A percentile compares a stretch with the other conserved stretches of the same genome.
Conservation (phyloP, 257 asterid genomes). For the Salvia hispanica region DNA sequence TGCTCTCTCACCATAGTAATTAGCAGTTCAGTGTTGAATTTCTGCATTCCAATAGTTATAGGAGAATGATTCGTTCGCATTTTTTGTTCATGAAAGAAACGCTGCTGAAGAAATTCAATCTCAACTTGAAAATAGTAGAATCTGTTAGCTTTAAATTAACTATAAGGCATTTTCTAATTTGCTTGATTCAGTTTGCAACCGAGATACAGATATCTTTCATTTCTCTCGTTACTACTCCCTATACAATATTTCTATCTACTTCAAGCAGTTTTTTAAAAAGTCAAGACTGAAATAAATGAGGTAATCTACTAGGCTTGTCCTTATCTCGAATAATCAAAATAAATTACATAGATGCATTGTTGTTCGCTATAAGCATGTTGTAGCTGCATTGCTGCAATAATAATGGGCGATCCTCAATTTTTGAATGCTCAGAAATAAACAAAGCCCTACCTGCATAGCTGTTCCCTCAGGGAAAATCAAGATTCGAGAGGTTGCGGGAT, state of each 20-base stretch:
- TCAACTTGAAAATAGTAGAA: neutral
- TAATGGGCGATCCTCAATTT: neutral
- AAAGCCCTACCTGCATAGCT: neutral
- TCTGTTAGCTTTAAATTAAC: neutral
- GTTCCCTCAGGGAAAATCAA: neutral
- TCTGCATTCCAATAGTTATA: conserved; percentile 50
- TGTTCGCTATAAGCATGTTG: no score
- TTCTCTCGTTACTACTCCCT: neutral
- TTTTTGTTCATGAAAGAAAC: conserved; percentile 14
- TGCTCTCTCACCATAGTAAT: conserved; percentile 79
- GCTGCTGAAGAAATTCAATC: neutral
- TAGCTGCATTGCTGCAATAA: no score
- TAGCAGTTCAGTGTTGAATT: conserved; percentile 75
- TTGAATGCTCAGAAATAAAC: no score
- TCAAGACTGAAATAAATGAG: neutral
- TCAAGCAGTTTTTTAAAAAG: neutral
- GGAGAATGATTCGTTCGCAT: conserved; percentile 21
- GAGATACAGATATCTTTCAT: neutral
- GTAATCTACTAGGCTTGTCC: neutral
- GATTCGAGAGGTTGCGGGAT: neutral
- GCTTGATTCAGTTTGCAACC: neutral
- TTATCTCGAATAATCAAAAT: conserved; percentile 4
- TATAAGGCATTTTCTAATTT: neutral
- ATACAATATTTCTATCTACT: neutral
- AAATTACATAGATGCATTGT: neutral